A percentile compares a stretch with the other conserved stretches of the same genome.
Evolutionary conservation across 1,284 basidiomycete genomes (phyloP).

Genomic region (Caloboletus firmus): DNA sequence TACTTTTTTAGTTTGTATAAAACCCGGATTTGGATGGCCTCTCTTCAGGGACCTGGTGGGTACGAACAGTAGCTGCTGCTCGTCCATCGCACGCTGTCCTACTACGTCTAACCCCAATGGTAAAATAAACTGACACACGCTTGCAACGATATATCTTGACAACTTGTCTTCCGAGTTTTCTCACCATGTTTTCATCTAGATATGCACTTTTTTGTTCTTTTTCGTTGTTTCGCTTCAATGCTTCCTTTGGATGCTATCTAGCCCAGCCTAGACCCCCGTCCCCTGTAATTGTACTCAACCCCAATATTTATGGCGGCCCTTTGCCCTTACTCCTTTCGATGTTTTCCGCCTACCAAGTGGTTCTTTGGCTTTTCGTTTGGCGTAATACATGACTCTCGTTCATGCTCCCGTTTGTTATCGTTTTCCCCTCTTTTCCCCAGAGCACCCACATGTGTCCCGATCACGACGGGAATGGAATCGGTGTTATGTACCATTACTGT

Average conservation of each 20-base stretch:
- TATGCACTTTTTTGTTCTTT: conserved; percentile 20
- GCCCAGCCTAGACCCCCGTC: conserved; percentile 29
- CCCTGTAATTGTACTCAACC: conserved; percentile 32
- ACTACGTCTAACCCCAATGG: background rate
- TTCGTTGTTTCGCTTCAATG: background rate
- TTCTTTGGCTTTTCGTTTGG: background rate
- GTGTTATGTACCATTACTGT: conserved; percentile 31
- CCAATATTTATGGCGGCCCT: conserved; percentile 23
- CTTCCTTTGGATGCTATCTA: conserved; percentile 28
- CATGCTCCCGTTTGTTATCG: background rate
- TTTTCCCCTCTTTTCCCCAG: background rate
- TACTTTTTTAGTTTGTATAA: conserved; percentile 56
- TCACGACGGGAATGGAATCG: conserved; percentile 11
- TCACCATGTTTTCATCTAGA: conserved; percentile 27
- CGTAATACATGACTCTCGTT: background rate
- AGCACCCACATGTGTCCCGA: background rate
- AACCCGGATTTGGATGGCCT: conserved; percentile 77
- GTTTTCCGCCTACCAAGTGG: background rate
- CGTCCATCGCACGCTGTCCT: background rate
- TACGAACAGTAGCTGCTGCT: conserved; percentile 38
- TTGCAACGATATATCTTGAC: conserved; percentile 31
- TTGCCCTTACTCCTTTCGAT: background rate
- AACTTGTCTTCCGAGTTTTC: background rate
- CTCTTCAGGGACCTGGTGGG: conserved; percentile 45
- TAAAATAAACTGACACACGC: conserved; percentile 18